Evolutionary conservation across 306 rosid genomes (phyloP), one percentile per base, ranked within the genome.

Genomic region (Inga laurina): DNA sequence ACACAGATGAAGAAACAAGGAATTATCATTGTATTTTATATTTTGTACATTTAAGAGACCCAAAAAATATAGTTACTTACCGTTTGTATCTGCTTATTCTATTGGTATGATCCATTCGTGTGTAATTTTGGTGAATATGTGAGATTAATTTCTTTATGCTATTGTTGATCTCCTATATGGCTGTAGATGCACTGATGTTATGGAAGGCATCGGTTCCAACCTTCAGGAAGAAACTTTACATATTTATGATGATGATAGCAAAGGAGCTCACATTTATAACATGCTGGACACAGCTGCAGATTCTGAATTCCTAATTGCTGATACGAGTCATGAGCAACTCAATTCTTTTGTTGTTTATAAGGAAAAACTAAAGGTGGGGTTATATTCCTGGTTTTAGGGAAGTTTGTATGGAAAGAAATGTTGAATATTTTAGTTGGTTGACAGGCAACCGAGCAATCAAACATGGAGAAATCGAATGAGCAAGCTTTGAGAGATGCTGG

Each of bases 251-350:
- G 95, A 90, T 61, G 86, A 87, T 32, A 88, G 97, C 41, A 97
- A 95, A 85, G 98, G 96, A 79, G 99, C 97, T 74, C 89, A 88
- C 83, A 85, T 95, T 84, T 89, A 89, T 86, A 88, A 89, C 75
- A 88, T 93, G 81, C 92, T 93, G 27, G 96, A 95, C 91, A 86
- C 94, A 72, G 91, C 97, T 19, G 93, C 84, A 14, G 94, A 93
- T 79, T 98, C 99, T 34, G 99, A 95, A 88, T 86, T 88, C 84
- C 81, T 92, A 75, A 92, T 95, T 97, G 98, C 97, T 57, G 98
- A 89, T 87, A 92, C 93, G 98, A 93, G 94, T 83, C 87, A 91
- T 44, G 96, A 91, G 69, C 98, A 95, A 79, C 88, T 95, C 37
- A 89, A 66, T 83, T 89, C 93, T 80, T 95, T 93, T 82, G 70